Conservation (phyloP, 2,329 filamentous ascomycete genomes). For the Fusarium sp. region DNA sequence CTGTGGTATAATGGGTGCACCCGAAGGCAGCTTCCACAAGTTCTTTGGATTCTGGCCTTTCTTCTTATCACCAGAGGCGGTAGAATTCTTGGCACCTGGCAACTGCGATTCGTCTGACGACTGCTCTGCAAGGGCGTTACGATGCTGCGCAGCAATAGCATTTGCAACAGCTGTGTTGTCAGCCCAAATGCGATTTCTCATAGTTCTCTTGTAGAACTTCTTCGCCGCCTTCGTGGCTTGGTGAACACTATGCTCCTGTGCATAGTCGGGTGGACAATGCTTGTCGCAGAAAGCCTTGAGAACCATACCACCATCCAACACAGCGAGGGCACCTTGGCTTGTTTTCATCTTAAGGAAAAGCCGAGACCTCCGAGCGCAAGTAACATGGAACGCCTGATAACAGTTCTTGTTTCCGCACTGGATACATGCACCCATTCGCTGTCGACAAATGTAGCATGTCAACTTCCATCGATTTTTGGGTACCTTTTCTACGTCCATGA, state of each 20-base stretch:
- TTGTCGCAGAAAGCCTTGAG: constrained; percentile 97
- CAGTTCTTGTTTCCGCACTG: constrained; percentile 98
- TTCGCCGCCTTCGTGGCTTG: constrained; percentile 86
- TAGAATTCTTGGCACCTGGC: constrained; percentile 85
- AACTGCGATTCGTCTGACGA: constrained; percentile 86
- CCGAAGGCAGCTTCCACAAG: constrained; percentile 92
- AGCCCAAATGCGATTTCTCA: constrained; percentile 92
- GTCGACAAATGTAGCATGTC: constrained; percentile 95
- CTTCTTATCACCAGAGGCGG: constrained; percentile 82
- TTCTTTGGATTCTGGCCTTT: constrained; percentile 64
- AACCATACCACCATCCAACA: constrained; percentile 83
- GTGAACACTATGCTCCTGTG: constrained; percentile 86
- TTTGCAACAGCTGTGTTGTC: constrained; percentile 89
- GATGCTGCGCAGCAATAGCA: constrained; percentile 81
- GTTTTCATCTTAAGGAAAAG: constrained; percentile 98
- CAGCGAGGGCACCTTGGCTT: constrained; percentile 81
- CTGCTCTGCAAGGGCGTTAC: constrained; percentile 75
- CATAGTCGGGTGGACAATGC: constrained; percentile 92
- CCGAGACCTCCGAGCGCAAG: constrained; percentile 89
- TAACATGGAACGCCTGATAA: constrained; percentile 97
- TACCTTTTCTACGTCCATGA: constrained; percentile 98
- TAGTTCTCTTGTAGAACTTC: constrained; percentile 89
- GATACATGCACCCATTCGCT: constrained; percentile 98
- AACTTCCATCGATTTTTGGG: constrained; percentile 95
- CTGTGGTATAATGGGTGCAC: constrained; percentile 93